A percentile compares a stretch with the other conserved stretches of the same genome.
phyloP scores from a whole-genome alignment of 768 basidiomycete species.

The Kwoniella dendrophila region DNA sequence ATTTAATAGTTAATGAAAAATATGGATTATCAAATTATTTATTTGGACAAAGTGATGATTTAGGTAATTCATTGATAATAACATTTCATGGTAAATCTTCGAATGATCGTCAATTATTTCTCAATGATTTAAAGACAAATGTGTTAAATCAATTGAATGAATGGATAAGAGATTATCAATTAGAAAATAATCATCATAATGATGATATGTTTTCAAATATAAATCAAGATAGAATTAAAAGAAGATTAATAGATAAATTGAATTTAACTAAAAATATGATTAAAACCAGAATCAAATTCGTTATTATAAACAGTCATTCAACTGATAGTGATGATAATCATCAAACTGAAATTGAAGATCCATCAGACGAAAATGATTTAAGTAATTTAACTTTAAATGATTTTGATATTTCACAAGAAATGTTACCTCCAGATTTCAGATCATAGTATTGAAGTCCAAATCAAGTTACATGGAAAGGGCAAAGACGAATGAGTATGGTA shows the following conservation, averaged over 20 bases:
- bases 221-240: not conserved
- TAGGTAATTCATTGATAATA: not conserved
- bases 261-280: constrained; percentile 4
- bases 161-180: not conserved
- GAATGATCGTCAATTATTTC: not conserved
- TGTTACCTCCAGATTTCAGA: constrained; percentile 2
- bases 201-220: too few species aligned
- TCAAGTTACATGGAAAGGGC: not conserved
- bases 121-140: not conserved
- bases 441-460: not conserved
- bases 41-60: not conserved
- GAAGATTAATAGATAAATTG: not conserved
- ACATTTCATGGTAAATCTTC: constrained; percentile 1
- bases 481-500: not conserved
- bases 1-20: not conserved
- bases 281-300: constrained; percentile 4
- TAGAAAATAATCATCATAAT: not conserved
- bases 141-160: not conserved
- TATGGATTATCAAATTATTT: constrained; percentile 5
- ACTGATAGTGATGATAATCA: not conserved
- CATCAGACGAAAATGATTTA: not conserved
- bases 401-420: constrained; percentile 3
- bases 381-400: constrained; percentile 1
- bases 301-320: not conserved
- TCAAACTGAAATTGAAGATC: not conserved